These are phyloP conservation scores for Pichia sporocuriosa DNA, from an alignment of 805 yeast species.

Conservation along the genomic window DNA sequence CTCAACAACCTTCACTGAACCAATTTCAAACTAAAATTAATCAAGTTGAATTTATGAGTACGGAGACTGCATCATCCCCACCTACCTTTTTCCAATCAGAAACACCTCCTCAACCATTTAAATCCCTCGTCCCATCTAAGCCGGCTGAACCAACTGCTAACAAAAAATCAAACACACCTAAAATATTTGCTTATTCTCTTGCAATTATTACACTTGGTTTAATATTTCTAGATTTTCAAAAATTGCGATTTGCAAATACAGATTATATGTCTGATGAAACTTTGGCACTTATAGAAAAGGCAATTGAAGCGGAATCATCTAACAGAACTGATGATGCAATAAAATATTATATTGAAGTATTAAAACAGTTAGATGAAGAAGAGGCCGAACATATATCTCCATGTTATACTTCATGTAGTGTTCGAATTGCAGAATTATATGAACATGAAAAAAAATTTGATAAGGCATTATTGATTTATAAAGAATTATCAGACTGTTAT, in stretches of 20 bases:
- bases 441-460: conserved; percentile 35
- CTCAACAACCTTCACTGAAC: conserved; percentile 5
- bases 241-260: conserved; percentile 5
- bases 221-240: no score
- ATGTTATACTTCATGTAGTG: conserved; percentile 81
- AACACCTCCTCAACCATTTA: conserved; percentile 2
- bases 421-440: conserved; percentile 78
- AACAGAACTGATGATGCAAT: conserved; percentile 59
- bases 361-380: conserved; percentile 51
- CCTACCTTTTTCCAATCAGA: conserved; percentile 5
- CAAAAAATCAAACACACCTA: not conserved
- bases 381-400: conserved; percentile 52
- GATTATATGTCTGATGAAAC: conserved; percentile 15
- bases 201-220: no score
- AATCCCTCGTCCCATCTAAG: not conserved
- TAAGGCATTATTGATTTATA: conserved; percentile 24
- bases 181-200: no score
- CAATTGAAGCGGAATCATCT: conserved; percentile 21
- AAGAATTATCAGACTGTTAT: conserved; percentile 14
- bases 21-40: conserved; percentile 7
- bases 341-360: conserved; percentile 61
- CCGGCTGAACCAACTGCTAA: not conserved
- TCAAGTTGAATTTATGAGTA: no score
- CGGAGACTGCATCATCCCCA: conserved; percentile 1
- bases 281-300: conserved; percentile 8